Evolutionary conservation across 768 basidiomycete species (phyloP).

Genomic region (Wakefieldia striispora): DNA sequence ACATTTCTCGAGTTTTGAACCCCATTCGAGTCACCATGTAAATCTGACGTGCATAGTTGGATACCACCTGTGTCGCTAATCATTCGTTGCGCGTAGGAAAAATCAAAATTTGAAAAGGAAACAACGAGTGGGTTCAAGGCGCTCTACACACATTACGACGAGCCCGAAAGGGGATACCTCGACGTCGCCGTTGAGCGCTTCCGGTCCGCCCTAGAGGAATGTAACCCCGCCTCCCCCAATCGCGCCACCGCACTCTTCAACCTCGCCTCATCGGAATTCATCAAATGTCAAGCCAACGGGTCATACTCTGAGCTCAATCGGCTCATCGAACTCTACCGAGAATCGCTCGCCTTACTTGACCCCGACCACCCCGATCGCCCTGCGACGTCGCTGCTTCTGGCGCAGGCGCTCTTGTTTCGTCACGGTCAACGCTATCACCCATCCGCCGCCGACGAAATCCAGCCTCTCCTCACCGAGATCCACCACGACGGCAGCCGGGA

Average conservation of each 20-base stretch:
- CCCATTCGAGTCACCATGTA: too few relatives aligned
- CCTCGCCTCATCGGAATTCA: constrained; percentile 3
- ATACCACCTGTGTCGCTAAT: too few relatives aligned
- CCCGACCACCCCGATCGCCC: constrained; percentile 6
- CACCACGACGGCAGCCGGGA: too few relatives aligned
- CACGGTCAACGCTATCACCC: neutral
- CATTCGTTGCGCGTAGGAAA: too few relatives aligned
- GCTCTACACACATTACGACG: neutral
- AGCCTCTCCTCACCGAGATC: too few relatives aligned
- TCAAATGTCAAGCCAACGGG: neutral
- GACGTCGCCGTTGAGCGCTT: too few relatives aligned
- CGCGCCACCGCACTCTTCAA: constrained; percentile 9
- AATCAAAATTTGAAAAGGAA: too few relatives aligned
- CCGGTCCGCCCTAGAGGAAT: neutral
- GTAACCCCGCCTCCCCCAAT: neutral
- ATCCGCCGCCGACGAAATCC: too few relatives aligned
- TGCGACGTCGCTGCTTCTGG: constrained; percentile 1
- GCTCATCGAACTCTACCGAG: constrained; percentile 1
- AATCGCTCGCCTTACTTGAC: constrained; percentile 10
- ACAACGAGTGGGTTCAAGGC: constrained; percentile 3
- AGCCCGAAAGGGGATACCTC: neutral
- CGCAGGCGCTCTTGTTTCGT: neutral
- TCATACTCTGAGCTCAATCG: neutral
- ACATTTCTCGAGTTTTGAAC: too few relatives aligned
- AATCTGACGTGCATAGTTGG: too few relatives aligned